phyloP scores from a whole-genome alignment of 257 asterid species.

The Solanum etuberosum region DNA sequence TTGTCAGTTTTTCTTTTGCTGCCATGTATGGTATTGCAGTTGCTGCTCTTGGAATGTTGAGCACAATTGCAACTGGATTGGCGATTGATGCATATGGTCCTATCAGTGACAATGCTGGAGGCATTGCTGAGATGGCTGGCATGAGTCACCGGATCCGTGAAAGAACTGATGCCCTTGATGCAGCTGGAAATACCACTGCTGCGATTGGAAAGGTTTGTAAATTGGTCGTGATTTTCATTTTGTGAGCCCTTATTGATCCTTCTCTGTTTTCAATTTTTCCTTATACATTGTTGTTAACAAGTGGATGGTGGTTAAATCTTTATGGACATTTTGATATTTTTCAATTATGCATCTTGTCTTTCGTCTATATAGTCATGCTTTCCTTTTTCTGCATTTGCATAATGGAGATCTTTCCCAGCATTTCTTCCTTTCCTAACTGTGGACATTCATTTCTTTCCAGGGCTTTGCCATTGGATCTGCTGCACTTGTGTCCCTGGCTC shows the following conservation, averaged over 20 bases:
- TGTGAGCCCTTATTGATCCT: not conserved
- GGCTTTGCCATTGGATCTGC: slow-evolving; percentile 98
- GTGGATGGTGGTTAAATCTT: not conserved
- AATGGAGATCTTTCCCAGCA: not conserved
- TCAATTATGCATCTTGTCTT: not conserved
- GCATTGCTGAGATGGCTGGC: slow-evolving; percentile 97
- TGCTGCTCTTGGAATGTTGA: slow-evolving; percentile 90
- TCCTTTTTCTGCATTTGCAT: not conserved
- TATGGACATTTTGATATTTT: not conserved
- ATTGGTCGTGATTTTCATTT: not conserved
- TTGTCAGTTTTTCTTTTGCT: slow-evolving; percentile 80
- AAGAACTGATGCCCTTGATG: slow-evolving; percentile 94
- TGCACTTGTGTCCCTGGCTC: slow-evolving; percentile 83
- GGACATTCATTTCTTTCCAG: slow-evolving; percentile 13
- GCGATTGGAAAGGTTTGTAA: slow-evolving; percentile 78
- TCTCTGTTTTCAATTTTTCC: not conserved
- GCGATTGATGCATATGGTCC: slow-evolving; percentile 97
- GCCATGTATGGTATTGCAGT: slow-evolving; percentile 92
- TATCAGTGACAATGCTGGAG: slow-evolving; percentile 95
- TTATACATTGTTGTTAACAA: not conserved
- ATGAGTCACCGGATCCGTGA: slow-evolving; percentile 89
- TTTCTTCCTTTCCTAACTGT: not conserved
- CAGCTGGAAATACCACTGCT: slow-evolving; percentile 95
- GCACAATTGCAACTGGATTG: slow-evolving; percentile 89
- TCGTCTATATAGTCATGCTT: not conserved